Base-by-base conservation (phyloP, 2,329 filamentous ascomycete species). In the Penicillium sp. region DNA sequence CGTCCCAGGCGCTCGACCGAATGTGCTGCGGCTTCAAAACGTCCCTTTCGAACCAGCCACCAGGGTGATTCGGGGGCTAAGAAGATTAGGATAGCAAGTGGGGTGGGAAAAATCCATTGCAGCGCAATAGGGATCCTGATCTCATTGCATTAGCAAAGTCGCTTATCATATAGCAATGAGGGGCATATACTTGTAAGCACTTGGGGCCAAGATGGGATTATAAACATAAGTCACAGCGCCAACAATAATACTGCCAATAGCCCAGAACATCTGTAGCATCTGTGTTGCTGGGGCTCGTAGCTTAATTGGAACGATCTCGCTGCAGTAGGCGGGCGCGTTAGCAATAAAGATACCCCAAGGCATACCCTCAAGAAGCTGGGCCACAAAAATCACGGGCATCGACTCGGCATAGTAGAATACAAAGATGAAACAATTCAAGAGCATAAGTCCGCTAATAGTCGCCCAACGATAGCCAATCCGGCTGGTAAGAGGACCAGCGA, bases 331-430 rank as follows among this genome's bases (percentile, higher is more conserved):
- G 1, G 85, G 85, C 4, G 84, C 79, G 67, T 86, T 86, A 67
- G 84, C 83, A 61, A 86, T 85, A 69, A 87, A 87, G 64, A 87
- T 81, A 25, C 85, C 85, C 85, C 85, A 87, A 2, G 85, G 85
- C 4, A 87, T 66, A 57, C 85, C 85, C 69, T 85, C 83, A 45
- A 87, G 76, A 52, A 84, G 71, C 74, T 87, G 84, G 35, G 79
- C 74, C 4, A 76, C 76, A 63, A 85, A 79, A 55, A 82, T 71
- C 58, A 81, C 41, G 76, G 67, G 51, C 70, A 25, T 25, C 23
- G 23, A 75, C 54, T 78, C 67, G 62, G 69, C 79, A 54, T 79
- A 82, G 62, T 74, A 82, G 58, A 78, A 80, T 8, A 79, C 78
- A 1, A 83, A 73, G 51, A 83, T 72, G 59, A 83, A 80, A 76